A percentile compares a stretch with the other conserved stretches of the same genome.
Conservation (phyloP, 176 grass and related monocot species). For the Oryza officinalis region DNA sequence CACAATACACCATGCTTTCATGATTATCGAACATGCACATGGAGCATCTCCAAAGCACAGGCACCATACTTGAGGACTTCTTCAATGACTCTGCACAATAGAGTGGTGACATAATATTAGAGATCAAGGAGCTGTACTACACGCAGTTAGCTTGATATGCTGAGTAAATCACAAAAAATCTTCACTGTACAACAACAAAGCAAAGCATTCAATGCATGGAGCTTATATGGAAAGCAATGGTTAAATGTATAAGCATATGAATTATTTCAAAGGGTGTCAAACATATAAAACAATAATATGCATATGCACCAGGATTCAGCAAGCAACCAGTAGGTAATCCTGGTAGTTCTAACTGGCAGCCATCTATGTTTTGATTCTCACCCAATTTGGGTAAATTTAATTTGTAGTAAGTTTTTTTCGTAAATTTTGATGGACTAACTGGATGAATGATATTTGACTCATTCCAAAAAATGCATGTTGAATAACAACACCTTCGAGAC, state of each 20-base stretch:
- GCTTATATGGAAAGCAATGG: background rate
- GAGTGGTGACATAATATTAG: constrained; percentile 17
- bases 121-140: constrained; percentile 34
- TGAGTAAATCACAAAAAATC: constrained; percentile 1
- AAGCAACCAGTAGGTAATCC: background rate
- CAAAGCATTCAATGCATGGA: constrained; percentile 16
- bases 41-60: constrained; percentile 72
- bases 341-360: constrained; percentile 5
- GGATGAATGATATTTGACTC: constrained; percentile 13
- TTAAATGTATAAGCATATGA: background rate
- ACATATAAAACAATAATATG: constrained; percentile 14
- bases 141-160: constrained; percentile 13
- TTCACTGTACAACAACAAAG: constrained; percentile 7
- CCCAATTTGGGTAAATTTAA: background rate
- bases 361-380: background rate
- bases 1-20: constrained; percentile 66
- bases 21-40: constrained; percentile 84
- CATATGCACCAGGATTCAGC: background rate
- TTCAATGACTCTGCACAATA: constrained; percentile 47
- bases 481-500: background rate
- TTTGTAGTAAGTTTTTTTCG: background rate
- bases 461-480: constrained; percentile 9
- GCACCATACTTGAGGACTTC: constrained; percentile 40
- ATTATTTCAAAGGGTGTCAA: constrained; percentile 11
- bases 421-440: constrained; percentile 10